phyloP scores from a whole-genome alignment of 768 basidiomycete genomes.

The Tylopilus rubrobrunneus region DNA sequence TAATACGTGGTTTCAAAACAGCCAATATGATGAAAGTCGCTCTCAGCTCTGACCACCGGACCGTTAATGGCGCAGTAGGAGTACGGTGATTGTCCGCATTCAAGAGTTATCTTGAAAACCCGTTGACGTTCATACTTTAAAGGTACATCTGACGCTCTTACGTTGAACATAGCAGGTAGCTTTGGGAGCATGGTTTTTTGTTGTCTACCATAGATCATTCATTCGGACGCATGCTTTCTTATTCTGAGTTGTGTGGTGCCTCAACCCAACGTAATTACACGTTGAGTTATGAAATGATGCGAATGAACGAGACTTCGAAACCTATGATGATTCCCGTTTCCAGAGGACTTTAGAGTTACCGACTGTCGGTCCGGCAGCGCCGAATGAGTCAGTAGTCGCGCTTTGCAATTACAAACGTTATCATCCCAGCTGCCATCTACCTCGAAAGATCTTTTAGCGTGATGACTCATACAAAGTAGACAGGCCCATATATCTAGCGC shows the following conservation, averaged over 20 bases:
- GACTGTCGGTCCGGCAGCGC: no score
- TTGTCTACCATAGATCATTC: slow-evolving; percentile 23
- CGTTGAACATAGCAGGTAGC: not conserved
- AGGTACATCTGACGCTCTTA: slow-evolving; percentile 1
- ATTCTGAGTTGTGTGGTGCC: slow-evolving; percentile 1
- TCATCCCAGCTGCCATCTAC: slow-evolving; percentile 12
- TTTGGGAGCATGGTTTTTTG: slow-evolving; percentile 5
- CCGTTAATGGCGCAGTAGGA: slow-evolving; percentile 93
- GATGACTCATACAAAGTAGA: no score
- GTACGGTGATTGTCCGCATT: slow-evolving; percentile 91
- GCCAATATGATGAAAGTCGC: slow-evolving; percentile 94
- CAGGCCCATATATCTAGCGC: no score
- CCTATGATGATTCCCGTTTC: no score
- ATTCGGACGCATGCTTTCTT: slow-evolving; percentile 15
- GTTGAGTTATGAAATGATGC: not conserved
- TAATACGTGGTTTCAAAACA: slow-evolving; percentile 95
- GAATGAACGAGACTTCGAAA: no score
- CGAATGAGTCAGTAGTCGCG: no score
- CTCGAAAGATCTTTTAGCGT: slow-evolving; percentile 16
- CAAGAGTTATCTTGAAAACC: slow-evolving; percentile 96
- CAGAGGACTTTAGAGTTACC: no score
- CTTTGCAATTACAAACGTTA: not conserved
- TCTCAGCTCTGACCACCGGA: slow-evolving; percentile 91
- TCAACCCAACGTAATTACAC: slow-evolving; percentile 5
- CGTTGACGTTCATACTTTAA: slow-evolving; percentile 94